A percentile compares a stretch with the other conserved stretches of the same genome.
These are phyloP conservation scores for Paecilomyces formosus DNA, from an alignment of 2,329 filamentous ascomycete genomes.

Conservation along the genomic window DNA sequence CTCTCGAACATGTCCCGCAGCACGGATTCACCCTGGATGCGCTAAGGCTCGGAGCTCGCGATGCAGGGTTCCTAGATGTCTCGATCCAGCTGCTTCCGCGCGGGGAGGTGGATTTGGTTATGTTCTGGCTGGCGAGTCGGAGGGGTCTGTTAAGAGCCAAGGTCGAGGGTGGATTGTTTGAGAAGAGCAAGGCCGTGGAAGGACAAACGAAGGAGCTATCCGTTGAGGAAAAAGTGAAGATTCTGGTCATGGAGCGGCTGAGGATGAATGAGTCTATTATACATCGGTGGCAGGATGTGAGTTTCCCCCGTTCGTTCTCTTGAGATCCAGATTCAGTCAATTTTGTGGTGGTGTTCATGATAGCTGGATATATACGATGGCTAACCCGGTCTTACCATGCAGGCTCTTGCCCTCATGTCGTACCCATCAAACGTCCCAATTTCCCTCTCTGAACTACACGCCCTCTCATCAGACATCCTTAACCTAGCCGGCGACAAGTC, in stretches of 20 bases:
- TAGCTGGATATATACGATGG: neutral
- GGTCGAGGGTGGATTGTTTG: slow-evolving; percentile 24
- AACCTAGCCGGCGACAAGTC: slow-evolving; percentile 73
- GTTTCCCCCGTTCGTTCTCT: slow-evolving; percentile 19
- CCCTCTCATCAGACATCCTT: slow-evolving; percentile 86
- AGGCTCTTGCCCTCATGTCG: slow-evolving; percentile 88
- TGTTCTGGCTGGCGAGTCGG: slow-evolving; percentile 36
- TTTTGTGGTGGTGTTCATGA: slow-evolving; percentile 7
- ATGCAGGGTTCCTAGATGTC: slow-evolving; percentile 79
- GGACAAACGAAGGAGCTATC: slow-evolving; percentile 26
- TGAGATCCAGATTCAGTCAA: neutral
- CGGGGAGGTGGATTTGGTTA: slow-evolving; percentile 72
- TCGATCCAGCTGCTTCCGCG: slow-evolving; percentile 74
- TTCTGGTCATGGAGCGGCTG: slow-evolving; percentile 68
- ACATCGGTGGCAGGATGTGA: slow-evolving; percentile 77
- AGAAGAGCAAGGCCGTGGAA: slow-evolving; percentile 4
- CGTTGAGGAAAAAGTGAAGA: slow-evolving; percentile 59
- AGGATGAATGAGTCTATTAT: slow-evolving; percentile 66
- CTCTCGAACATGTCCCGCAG: slow-evolving; percentile 67
- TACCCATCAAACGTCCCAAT: slow-evolving; percentile 69
- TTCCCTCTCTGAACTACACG: slow-evolving; percentile 70
- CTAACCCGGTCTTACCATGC: neutral
- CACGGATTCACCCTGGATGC: slow-evolving; percentile 74
- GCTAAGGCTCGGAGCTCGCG: slow-evolving; percentile 69
- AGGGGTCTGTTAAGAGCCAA: slow-evolving; percentile 28